A percentile compares a stretch with the other conserved stretches of the same genome.
phyloP scores from a whole-genome alignment of 495 filamentous ascomycete genomes.

The Peziza echinospora region DNA sequence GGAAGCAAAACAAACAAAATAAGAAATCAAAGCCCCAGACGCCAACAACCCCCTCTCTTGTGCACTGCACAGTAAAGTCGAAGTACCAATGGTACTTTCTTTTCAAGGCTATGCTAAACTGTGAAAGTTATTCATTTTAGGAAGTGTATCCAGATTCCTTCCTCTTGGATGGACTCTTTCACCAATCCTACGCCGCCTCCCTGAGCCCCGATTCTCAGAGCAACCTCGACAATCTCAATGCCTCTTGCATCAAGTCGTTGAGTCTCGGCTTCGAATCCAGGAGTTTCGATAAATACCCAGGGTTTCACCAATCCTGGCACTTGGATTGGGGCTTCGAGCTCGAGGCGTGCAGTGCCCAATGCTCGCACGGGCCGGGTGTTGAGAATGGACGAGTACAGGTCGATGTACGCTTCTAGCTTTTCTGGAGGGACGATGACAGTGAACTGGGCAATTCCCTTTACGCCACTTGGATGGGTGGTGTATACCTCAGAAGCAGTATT shows the following conservation, averaged over 20 bases:
- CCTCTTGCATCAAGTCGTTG: conserved; percentile 12
- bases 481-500: conserved; percentile 18
- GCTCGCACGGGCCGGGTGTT: conserved; percentile 12
- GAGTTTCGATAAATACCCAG: conserved; percentile 16
- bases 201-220: conserved; percentile 12
- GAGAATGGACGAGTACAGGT: conserved; percentile 15
- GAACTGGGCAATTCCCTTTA: conserved; percentile 25
- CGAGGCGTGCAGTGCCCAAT: conserved; percentile 13
- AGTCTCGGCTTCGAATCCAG: conserved; percentile 12
- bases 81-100: too few relatives aligned
- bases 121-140: conserved; percentile 6
- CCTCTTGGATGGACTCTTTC: conserved; percentile 13
- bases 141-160: conserved; percentile 19
- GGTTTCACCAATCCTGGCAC: conserved; percentile 10
- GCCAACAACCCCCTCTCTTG: too few relatives aligned
- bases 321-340: conserved; percentile 9
- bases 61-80: too few relatives aligned
- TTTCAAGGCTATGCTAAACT: not conserved
- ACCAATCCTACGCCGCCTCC: conserved; percentile 13
- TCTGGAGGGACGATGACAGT: conserved; percentile 18
- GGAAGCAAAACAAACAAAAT: too few relatives aligned
- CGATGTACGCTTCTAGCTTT: conserved; percentile 9
- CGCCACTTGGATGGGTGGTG: conserved; percentile 25
- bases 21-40: too few relatives aligned
- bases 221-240: conserved; percentile 16